Conservation (phyloP, 2,329 filamentous ascomycete species). For the Xylariaceae sp. region DNA sequence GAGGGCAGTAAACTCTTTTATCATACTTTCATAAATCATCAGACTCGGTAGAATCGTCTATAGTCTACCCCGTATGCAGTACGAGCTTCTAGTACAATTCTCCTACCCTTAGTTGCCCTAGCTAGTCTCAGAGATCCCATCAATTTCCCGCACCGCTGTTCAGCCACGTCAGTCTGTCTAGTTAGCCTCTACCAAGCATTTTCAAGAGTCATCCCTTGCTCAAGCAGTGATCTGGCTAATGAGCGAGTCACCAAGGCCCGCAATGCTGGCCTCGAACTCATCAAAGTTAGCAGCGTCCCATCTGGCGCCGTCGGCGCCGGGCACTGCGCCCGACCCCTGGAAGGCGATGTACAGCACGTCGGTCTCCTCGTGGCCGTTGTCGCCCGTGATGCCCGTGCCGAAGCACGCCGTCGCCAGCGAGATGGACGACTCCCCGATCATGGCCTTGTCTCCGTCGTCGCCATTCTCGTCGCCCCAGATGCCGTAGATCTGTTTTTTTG, state of each 20-base stretch:
- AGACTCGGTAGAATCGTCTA: too few relatives aligned
- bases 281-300: conserved; percentile 58
- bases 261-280: conserved; percentile 61
- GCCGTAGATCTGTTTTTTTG: conserved; percentile 56
- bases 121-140: too few relatives aligned
- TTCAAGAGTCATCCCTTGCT: too few relatives aligned
- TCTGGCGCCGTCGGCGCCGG: conserved; percentile 56
- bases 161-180: too few relatives aligned
- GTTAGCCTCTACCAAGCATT: too few relatives aligned
- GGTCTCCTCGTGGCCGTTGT: conserved; percentile 60
- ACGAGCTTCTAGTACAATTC: too few relatives aligned
- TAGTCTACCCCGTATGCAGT: too few relatives aligned
- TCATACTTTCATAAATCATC: too few relatives aligned
- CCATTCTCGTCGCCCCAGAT: conserved; percentile 69
- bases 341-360: conserved; percentile 70
- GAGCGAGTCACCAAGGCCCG: conserved; percentile 56
- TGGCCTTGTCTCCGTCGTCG: conserved; percentile 51
- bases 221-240: conserved; percentile 43
- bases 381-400: conserved; percentile 57
- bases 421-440: conserved; percentile 63
- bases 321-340: conserved; percentile 60
- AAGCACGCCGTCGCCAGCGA: conserved; percentile 64
- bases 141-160: too few relatives aligned
- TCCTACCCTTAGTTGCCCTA: too few relatives aligned
- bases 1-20: too few relatives aligned